Conservation (phyloP, 2,329 filamentous ascomycete species). For the Aspergillus japonicus region DNA sequence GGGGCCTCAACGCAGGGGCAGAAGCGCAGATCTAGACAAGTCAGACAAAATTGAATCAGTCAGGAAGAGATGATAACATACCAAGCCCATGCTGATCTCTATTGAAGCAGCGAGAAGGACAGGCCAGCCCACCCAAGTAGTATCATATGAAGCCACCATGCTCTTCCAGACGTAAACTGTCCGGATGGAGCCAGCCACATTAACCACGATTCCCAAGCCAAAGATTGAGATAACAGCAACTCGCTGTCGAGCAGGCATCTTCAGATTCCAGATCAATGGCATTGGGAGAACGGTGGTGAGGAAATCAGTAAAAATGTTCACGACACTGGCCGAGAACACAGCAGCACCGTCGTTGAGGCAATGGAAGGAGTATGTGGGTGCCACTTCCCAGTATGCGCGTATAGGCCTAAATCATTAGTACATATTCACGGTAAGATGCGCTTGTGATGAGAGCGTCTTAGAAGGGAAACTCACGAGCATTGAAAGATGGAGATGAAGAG, state of each 20-base stretch:
- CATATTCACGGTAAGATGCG: neutral
- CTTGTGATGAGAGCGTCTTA: neutral
- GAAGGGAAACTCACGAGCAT: slow-evolving; percentile 37
- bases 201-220: slow-evolving; percentile 37
- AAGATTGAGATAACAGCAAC: slow-evolving; percentile 41
- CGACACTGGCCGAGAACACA: slow-evolving; percentile 36
- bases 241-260: slow-evolving; percentile 36
- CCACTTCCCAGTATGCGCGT: slow-evolving; percentile 34
- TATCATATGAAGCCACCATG: slow-evolving; percentile 33
- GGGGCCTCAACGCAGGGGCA: slow-evolving; percentile 37
- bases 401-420: slow-evolving; percentile 28
- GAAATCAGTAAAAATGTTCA: slow-evolving; percentile 41
- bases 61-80: slow-evolving; percentile 17
- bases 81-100: slow-evolving; percentile 38
- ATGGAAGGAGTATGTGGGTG: slow-evolving; percentile 24
- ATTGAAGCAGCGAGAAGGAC: slow-evolving; percentile 31
- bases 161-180: slow-evolving; percentile 37
- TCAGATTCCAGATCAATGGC: slow-evolving; percentile 42
- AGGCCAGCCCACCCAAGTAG: slow-evolving; percentile 38
- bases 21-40: slow-evolving; percentile 36
- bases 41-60: slow-evolving; percentile 6
- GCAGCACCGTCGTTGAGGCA: slow-evolving; percentile 32
- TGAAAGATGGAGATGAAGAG: slow-evolving; percentile 39
- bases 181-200: slow-evolving; percentile 35
- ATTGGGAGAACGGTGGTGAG: slow-evolving; percentile 39